Evolutionary conservation across 257 asterid species (phyloP), one percentile per base, ranked within the genome.

Genomic region (Avicennia marina): DNA sequence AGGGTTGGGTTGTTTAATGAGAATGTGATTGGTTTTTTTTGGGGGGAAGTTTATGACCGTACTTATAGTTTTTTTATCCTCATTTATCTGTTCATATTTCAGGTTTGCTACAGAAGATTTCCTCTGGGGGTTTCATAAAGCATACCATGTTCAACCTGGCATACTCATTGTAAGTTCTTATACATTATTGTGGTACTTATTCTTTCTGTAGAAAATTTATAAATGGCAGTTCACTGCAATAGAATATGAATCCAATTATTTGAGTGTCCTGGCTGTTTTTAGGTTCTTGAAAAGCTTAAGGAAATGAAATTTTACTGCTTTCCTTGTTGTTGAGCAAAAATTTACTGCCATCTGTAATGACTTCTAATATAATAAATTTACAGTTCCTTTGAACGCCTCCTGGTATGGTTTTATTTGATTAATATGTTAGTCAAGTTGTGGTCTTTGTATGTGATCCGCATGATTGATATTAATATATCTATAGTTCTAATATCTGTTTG

Each of bases 81-180:
- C 53, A 33, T 29, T 51, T 31, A 26, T 62, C 53, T 62, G 13
- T 62, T 47, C 38, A 29, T 42, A 21, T 68, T 56, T 65, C 83
- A 91, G 98, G 95, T 64, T 67, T 91, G 85, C 93, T 85, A 73
- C 95, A 85, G 78, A 91, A 75, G 81, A 80, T 88, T 67, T 65
- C 94, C 27, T 58, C 95, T 6, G 98, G 98, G 26, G 95, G 98
- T 19, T 79, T 83, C 56, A 56, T 91, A 15, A 91, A 77, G 57
- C 75, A 69, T 58, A 65, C 87, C 25, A 42, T 91, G 85, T 91
- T 91, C 76, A 85, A 82, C 71, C 63, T 83, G 64, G 93, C 90
- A 16, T 91, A 85, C 53, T 42, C 76, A 63, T 82, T 67, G 98
- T 91, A 81, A 81, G 98, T 91, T 65, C 41, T 55, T 41, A 10